Base-by-base conservation (phyloP, 1,139 yeast species). In the Entelexis paramagnoliae region DNA sequence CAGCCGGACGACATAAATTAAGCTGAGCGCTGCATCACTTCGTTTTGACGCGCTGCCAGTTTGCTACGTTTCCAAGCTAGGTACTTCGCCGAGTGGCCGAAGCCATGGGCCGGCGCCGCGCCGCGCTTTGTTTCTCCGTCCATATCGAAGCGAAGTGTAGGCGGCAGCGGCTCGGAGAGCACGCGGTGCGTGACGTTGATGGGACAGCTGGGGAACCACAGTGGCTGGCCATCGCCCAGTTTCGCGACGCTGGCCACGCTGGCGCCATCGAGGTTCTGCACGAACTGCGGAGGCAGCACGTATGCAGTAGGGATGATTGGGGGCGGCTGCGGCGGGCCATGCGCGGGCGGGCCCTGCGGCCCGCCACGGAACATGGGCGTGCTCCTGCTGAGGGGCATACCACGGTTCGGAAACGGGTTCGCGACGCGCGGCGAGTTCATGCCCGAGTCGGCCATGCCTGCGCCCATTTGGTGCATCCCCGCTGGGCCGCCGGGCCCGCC, bases 121-220 rank as follows among this genome's bases (percentile, higher is more conserved):
- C 60, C 57, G 14, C 52, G 51, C 47, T 53, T 52, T 10, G 58
- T 50, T 42, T 54, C 58, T 30, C 59, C 58, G 29, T 62, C 62
- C 50, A 46, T 65, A 61, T 39, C 60, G 59, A 54, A 60, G 33
- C 30, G 64, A 63, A 45, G 51, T 49, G 17, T 63, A 61, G 32
- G 66, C 58, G 42, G 60, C 24, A 60, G 50, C 16, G 62, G 61
- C 32, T 62, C 64, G 17, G 54, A 45, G n/a, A 55, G 62, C 36
- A 80, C 68, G 55, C 83, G 71, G 60, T 75, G 78, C 2, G 76
- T 68, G 17, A 81, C 68, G 50, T 74, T 70, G 10, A 82, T 70
- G 13, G 95, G 94, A 8, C 95, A 88, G 2, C 91, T 79, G 56
- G 86, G 75, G 66, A 81, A 86, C 89, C 95, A 88, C 20, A 85